Base-by-base conservation (phyloP, 345 rosid genomes). In the Moricandia arvensis region DNA sequence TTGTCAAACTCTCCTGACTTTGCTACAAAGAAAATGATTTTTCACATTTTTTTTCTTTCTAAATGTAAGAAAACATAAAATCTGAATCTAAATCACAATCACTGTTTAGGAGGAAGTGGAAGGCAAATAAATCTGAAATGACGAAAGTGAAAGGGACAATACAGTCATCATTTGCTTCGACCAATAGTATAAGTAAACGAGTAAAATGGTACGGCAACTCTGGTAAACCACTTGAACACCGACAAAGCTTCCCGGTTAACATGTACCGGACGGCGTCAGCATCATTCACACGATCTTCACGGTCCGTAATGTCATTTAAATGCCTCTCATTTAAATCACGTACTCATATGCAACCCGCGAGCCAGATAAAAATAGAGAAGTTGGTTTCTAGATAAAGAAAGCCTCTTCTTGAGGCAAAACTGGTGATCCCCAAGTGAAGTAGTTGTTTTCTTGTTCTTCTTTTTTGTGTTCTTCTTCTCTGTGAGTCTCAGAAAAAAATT, bases 241-340 rank as follows among this genome's bases (percentile, higher is more conserved):
- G 73, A 78, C 81, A 78, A 60, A 66, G 29, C 62, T 72, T 35
- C 68, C 76, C 35, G 75, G 75, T 76, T 69, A 57, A 69, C 58
- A 54, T 37, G 69, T 63, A 76, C 61, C 74, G 64, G 64, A 68
- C n/a, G n/a, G n/a, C n/a, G n/a, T n/a, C n/a, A n/a, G n/a, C n/a
- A 69, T 68, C 54, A 21, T 38, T 54, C 34, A 61, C 43, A 49
- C 62, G 67, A 57, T 71, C 60, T 26, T 75, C 72, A 66, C 74
- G 69, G 55, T 34, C 34, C 72, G 72, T 71, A 71, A 49, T 72
- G 37, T 7, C 35, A 45, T 34, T n/a, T 63, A 6, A 71, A 71
- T 24, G 66, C 72, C 18, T 58, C 41, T 43, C 71, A 13, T 69
- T 60, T 68, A 59, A 31, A 67, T 33, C 30, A 15, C 57, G 11